Evolutionary conservation across 2,329 filamentous ascomycete species (phyloP), one percentile per base, ranked within the genome.

Genomic region (Leptographium galeiforme): DNA sequence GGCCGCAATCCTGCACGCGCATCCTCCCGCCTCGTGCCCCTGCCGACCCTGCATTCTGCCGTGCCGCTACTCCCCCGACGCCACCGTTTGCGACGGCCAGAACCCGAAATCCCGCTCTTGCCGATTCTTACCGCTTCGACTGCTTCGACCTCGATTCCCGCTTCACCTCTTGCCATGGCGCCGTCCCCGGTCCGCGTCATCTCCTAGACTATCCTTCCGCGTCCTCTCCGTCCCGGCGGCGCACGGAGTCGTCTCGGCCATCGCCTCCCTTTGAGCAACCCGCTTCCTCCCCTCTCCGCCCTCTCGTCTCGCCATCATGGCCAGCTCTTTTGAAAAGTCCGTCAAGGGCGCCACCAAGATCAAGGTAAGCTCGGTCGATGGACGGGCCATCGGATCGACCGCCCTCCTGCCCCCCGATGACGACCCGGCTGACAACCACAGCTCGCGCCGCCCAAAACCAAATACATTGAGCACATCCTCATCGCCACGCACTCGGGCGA

Each of bases 311-410:
- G 39, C 18, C 18, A 45, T 53, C 61, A 90, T 90, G 87, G 81
- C 85, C 61, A 87, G 83, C 74, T 91, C 87, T 55, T 97, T 97
- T 68, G 93, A 98, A 77, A 98, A 97, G 78, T 95, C 90, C 62
- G 93, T 98, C 66, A 97, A 97, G 77, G 93, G 91, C 72, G 91
- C 88, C 63, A 97, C 91, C 64, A 97, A 97, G 77, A 88, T 95
- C 67, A 97, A 96, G 82, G 89, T 90, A 63, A 68, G 25, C 25
- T 25, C 25, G 3, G 5, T 25, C 25, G 25, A 25, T 25, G 25
- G 25, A 25, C 5, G 25, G 25, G 25, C 25, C 25, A 5, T 25
- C 25, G 25, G 25, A 25, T 18, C 11, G n/a, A 8, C 10, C n/a
- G 40, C n/a, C n/a, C 16, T 16, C 16, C 16, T 10, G 19, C 39